These are phyloP conservation scores for Actinomortierella wolfii DNA, from an alignment of 371 early-diverging fungal species.

Conservation along the genomic window DNA sequence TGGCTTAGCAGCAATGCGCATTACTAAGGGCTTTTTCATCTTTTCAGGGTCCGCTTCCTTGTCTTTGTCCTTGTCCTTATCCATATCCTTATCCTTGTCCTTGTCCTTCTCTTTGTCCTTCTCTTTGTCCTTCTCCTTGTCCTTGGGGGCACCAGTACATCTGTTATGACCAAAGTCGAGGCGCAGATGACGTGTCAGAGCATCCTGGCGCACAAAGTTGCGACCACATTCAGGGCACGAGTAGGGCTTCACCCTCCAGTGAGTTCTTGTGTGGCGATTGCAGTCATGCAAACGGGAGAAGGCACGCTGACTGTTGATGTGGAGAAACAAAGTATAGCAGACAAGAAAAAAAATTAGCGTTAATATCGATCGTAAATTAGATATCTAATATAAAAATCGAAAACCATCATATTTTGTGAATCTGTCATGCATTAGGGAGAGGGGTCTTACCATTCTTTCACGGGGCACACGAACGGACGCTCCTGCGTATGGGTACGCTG, in stretches of 20 bases:
- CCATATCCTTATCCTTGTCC: too few relatives aligned
- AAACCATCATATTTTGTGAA: not conserved
- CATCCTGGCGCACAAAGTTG: conserved; percentile 80
- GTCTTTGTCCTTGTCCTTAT: too few relatives aligned
- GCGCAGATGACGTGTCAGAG: conserved; percentile 64
- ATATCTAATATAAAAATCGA: conserved; percentile 1
- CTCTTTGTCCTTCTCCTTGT: conserved; percentile 2
- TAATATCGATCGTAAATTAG: not conserved
- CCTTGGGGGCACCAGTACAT: conserved; percentile 33
- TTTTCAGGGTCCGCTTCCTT: too few relatives aligned
- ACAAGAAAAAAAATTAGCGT: not conserved
- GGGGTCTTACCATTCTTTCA: conserved; percentile 51
- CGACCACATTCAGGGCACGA: conserved; percentile 67
- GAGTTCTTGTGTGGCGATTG: conserved; percentile 75
- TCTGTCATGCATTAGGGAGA: too few relatives aligned
- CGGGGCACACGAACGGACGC: conserved; percentile 64
- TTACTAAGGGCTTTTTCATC: too few relatives aligned
- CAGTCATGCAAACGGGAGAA: conserved; percentile 81
- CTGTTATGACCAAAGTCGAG: conserved; percentile 43
- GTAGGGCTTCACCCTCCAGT: conserved; percentile 66
- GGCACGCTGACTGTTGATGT: conserved; percentile 28
- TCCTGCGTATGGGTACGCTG: conserved; percentile 73
- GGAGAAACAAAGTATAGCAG: not conserved
- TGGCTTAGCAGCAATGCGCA: too few relatives aligned
- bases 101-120: too few relatives aligned